A percentile compares a stretch with the other conserved stretches of the same genome.
Evolutionary conservation across 306 rosid genomes (phyloP).

Genomic region (Pyrus pyrifolia): DNA sequence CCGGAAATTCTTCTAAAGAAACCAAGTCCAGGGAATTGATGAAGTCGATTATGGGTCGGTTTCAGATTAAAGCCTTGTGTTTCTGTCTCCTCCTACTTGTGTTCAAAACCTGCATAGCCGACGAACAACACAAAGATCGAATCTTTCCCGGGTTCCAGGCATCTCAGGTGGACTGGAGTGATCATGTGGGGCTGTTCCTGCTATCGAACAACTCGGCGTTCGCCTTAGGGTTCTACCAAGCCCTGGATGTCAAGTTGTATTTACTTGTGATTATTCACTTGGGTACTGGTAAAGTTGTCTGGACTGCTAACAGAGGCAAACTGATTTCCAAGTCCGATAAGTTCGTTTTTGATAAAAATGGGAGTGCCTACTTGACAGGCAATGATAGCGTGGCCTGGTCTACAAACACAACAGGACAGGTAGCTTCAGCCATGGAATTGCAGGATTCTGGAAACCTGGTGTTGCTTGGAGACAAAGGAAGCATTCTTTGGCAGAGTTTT

Average conservation of each 20-base stretch:
- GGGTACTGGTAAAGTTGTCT: conserved; percentile 24
- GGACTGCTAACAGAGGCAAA: conserved; percentile 45
- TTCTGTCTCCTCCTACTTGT: neutral
- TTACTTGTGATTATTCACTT: conserved; percentile 23
- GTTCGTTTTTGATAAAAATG: conserved; percentile 34
- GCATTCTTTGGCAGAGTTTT: conserved; percentile 52
- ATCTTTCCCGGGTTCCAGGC: conserved; percentile 30
- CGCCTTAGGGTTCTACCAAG: conserved; percentile 23
- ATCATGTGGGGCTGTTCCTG: conserved; percentile 19
- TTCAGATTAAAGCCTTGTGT: neutral
- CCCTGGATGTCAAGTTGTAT: conserved; percentile 11
- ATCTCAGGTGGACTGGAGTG: conserved; percentile 16
- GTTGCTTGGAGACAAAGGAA: conserved; percentile 27
- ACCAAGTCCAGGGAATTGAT: neutral
- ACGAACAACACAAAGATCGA: conserved; percentile 6
- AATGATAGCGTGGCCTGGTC: conserved; percentile 27
- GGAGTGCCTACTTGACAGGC: conserved; percentile 24
- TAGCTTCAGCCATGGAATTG: conserved; percentile 31
- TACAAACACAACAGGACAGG: conserved; percentile 28
- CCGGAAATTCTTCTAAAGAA: neutral
- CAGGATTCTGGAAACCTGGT: conserved; percentile 47
- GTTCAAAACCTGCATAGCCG: conserved; percentile 15
- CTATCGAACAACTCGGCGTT: conserved; percentile 22
- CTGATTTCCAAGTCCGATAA: conserved; percentile 22
- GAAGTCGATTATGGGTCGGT: conserved; percentile 10